Evolutionary conservation across 805 yeast species (phyloP), one percentile per base, ranked within the genome.

Genomic region (Myxozyma monticola): DNA sequence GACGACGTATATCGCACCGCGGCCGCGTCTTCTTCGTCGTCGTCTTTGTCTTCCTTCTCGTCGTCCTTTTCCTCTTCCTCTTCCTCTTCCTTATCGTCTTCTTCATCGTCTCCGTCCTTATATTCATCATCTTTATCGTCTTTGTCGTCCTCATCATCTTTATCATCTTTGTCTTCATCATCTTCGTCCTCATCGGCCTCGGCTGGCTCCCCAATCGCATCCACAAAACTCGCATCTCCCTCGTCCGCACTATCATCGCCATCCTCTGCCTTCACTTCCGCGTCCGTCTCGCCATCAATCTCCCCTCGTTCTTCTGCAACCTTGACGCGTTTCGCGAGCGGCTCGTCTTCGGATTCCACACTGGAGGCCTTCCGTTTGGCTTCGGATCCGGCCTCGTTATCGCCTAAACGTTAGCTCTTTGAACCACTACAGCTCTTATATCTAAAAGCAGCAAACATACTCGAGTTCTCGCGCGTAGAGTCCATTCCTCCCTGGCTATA

Each of bases 1-100:
- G 75, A 72, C 45, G 72, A 72, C 57, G 48, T 65, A 68, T 43
- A 67, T 67, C 28, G 55, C 62, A 4, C 60, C 61, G 9, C 56
- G 60, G 5, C 25, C n/a, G 37, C 37, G 31, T 26, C 51, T 14
- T 35, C 45, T 26, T 22, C 33, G 6, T 33, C 38, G 3, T 18
- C 42, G 2, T 42, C 46, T 4, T 42, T 43, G 3, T 36, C 40
- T 15, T 42, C 48, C 2, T 41, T 41, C 3, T 33, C 52, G 2
- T 36, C 47, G 9, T 37, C 46, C 14, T 30, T 37, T 33, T 43
- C 37, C 15, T 17, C 30, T 15, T 37, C n/a, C 8, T 30, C 37
- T 22, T 38, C 44, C 6, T n/a, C 8, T 33, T 25, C 17, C 28
- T 15, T 15, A 12, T 42, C 42, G 18, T 25, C 24, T 24, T 28